Percentiles rank a stretch among this genome's conserved stretches.
These are phyloP conservation scores for Clonostachys solani DNA, from an alignment of 2,329 filamentous ascomycete genomes.

Conservation along the genomic window DNA sequence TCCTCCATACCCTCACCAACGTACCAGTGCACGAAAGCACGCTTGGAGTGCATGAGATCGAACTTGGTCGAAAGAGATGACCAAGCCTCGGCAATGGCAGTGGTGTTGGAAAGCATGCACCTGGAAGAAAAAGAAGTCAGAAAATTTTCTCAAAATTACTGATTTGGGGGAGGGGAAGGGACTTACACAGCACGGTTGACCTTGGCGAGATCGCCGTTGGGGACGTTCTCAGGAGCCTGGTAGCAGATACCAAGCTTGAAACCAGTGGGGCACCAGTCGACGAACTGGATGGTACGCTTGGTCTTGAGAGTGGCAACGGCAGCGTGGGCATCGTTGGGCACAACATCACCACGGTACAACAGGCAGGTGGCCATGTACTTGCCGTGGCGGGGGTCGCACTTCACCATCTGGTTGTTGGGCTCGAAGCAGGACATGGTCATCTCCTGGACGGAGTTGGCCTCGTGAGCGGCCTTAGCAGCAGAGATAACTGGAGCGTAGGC, in stretches of 20 bases:
- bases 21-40: constrained; percentile 99
- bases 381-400: constrained; percentile 96
- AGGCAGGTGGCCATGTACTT: constrained; percentile 99
- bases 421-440: constrained; percentile 99
- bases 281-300: constrained; percentile 98
- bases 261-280: constrained; percentile 99
- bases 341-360: constrained; percentile 97
- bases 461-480: constrained; percentile 91
- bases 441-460: constrained; percentile 97
- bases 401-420: constrained; percentile 99
- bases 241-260: constrained; percentile 99
- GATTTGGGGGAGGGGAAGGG: background rate
- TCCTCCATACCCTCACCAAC: constrained; percentile 99
- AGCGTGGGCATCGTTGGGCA: constrained; percentile 89
- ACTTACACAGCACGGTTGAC: constrained; percentile 97
- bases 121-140: constrained; percentile 30
- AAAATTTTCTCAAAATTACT: background rate
- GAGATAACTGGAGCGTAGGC: constrained; percentile 94
- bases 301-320: constrained; percentile 97
- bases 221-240: constrained; percentile 93
- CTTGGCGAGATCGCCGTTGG: constrained; percentile 95
- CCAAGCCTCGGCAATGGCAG: constrained; percentile 97
- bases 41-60: constrained; percentile 99
- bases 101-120: constrained; percentile 99
- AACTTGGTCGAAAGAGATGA: constrained; percentile 95